Conservation (phyloP, 2,329 filamentous ascomycete genomes). For the Zymoseptoria crescenta region DNA sequence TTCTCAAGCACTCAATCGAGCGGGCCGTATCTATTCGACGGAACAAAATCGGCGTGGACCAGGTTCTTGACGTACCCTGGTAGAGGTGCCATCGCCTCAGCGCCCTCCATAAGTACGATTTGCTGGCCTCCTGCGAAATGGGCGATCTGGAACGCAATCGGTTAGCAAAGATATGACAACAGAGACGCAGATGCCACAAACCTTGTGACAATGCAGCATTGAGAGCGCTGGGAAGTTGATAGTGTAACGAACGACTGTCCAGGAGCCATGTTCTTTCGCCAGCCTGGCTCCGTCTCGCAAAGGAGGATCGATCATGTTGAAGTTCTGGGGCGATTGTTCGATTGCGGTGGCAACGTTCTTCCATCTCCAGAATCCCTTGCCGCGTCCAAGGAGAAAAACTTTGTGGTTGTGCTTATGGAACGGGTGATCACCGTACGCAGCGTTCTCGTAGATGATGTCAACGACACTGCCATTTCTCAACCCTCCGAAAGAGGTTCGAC, state of each 20-base stretch:
- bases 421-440: slow-evolving; percentile 19
- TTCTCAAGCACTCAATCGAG: slow-evolving; percentile 5
- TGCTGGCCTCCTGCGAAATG: slow-evolving; percentile 16
- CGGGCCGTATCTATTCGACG: slow-evolving; percentile 14
- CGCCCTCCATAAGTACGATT: slow-evolving; percentile 15
- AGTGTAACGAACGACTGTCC: slow-evolving; percentile 13
- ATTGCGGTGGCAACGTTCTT: slow-evolving; percentile 13
- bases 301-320: slow-evolving; percentile 15
- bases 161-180: too few species aligned
- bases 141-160: background rate
- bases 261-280: slow-evolving; percentile 10
- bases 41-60: slow-evolving; percentile 15
- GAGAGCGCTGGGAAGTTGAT: slow-evolving; percentile 16
- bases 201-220: slow-evolving; percentile 15
- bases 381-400: slow-evolving; percentile 21
- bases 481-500: slow-evolving; percentile 24
- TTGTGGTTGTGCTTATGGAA: slow-evolving; percentile 28
- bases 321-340: slow-evolving; percentile 6
- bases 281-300: slow-evolving; percentile 11
- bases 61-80: slow-evolving; percentile 15
- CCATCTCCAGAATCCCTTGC: slow-evolving; percentile 22
- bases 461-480: slow-evolving; percentile 29
- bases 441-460: slow-evolving; percentile 23
- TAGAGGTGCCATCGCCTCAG: slow-evolving; percentile 10
- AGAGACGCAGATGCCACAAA: too few species aligned